A percentile compares a stretch with the other conserved stretches of the same genome.
Conservation (phyloP, 352 stramenopile species). For the Halophytophthora polymorphica region DNA sequence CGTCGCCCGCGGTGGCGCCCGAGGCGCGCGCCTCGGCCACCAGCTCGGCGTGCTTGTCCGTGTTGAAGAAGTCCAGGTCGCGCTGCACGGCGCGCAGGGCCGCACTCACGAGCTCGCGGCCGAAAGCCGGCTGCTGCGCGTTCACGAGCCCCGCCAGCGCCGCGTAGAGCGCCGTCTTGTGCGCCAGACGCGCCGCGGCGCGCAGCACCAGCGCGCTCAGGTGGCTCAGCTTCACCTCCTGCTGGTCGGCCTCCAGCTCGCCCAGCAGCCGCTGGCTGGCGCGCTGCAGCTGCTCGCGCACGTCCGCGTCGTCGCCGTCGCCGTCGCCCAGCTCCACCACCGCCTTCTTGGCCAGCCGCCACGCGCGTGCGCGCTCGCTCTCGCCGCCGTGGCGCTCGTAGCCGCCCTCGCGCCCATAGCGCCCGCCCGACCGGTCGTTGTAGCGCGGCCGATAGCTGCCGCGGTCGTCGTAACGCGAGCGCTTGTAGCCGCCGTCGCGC, state of each 20-base stretch:
- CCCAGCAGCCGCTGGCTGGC: constrained; percentile 36
- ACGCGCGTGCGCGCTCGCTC: constrained; percentile 64
- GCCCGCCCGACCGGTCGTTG: constrained; percentile 30
- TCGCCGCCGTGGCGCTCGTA: constrained; percentile 38
- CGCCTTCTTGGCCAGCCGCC: constrained; percentile 72
- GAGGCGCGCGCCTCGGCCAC: background rate
- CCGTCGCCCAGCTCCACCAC: constrained; percentile 69
- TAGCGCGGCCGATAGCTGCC: constrained; percentile 19
- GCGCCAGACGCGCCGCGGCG: constrained; percentile 42
- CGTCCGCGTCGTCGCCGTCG: constrained; percentile 22
- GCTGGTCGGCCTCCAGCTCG: constrained; percentile 53
- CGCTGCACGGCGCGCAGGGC: constrained; percentile 39
- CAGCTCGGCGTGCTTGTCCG: constrained; percentile 21
- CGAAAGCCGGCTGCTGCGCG: constrained; percentile 53
- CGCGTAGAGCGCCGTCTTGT: constrained; percentile 74
- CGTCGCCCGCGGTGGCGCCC: constrained; percentile 9
- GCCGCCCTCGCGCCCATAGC: constrained; percentile 6
- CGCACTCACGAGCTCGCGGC: constrained; percentile 42
- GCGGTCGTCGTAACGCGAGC: constrained; percentile 51
- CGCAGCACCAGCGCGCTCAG: constrained; percentile 57
- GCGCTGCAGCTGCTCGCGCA: constrained; percentile 50
- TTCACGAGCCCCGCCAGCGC: constrained; percentile 69
- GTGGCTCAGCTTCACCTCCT: constrained; percentile 56
- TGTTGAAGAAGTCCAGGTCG: constrained; percentile 57
- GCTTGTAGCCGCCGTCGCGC: constrained; percentile 50